Evolutionary conservation across 805 yeast genomes (phyloP).

Genomic region (Blastobotrys americana): DNA sequence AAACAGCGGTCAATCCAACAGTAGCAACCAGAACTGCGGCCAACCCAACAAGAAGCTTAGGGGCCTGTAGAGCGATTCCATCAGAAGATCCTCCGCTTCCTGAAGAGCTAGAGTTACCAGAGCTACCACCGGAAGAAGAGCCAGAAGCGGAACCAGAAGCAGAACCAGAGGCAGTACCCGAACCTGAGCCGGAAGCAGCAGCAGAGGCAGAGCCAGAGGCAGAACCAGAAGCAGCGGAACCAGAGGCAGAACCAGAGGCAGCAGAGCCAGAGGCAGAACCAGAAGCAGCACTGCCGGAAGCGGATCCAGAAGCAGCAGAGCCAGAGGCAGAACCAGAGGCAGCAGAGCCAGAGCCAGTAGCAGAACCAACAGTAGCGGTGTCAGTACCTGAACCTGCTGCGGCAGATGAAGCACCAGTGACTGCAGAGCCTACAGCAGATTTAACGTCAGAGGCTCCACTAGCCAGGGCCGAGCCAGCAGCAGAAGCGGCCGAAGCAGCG

Average conservation of each 20-base stretch:
- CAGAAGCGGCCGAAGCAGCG: conserved; percentile 4
- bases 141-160: not conserved
- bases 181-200: not conserved
- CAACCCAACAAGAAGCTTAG: not conserved
- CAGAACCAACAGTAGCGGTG: not conserved
- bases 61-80: not conserved
- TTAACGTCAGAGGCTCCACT: conserved; percentile 4
- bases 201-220: conserved; percentile 1
- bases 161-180: not conserved
- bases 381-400: conserved; percentile 1
- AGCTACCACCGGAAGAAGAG: not conserved
- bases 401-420: conserved; percentile 5
- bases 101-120: not conserved
- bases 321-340: conserved; percentile 7
- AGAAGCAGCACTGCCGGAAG: conserved; percentile 8
- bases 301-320: conserved; percentile 5
- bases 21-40: not conserved
- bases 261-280: conserved; percentile 8
- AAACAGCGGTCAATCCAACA: not conserved
- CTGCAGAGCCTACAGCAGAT: conserved; percentile 5
- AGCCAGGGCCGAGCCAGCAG: conserved; percentile 7
- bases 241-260: conserved; percentile 4
- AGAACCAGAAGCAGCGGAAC: conserved; percentile 1
- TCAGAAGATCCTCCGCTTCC: not conserved
- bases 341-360: conserved; percentile 3